Evolutionary conservation across 179 eudicot genomes (phyloP).

Genomic region (Silene vulgaris): DNA sequence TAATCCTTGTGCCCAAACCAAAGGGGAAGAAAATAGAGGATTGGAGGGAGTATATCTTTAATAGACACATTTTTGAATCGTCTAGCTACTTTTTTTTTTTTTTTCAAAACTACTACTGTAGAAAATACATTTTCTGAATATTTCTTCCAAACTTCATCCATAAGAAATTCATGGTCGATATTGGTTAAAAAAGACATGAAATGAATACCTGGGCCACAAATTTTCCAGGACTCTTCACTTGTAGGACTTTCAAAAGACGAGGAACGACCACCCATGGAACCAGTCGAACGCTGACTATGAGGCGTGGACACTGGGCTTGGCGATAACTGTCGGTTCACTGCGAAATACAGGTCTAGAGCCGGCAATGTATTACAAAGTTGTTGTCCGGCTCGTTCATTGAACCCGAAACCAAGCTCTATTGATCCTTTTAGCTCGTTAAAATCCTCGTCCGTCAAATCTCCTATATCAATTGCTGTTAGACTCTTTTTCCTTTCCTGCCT

Average conservation of each 20-base stretch:
- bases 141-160: too few relatives aligned
- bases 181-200: not conserved
- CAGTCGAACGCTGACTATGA: conserved; percentile 29
- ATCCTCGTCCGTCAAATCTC: conserved; percentile 64
- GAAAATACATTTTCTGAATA: too few relatives aligned
- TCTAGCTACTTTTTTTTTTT: too few relatives aligned
- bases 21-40: too few relatives aligned
- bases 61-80: too few relatives aligned
- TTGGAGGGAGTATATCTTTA: too few relatives aligned
- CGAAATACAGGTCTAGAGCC: conserved; percentile 75
- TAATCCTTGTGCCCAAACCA: too few relatives aligned
- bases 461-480: conserved; percentile 19
- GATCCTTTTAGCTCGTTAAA: conserved; percentile 63
- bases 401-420: conserved; percentile 83
- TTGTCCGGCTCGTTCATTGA: conserved; percentile 64
- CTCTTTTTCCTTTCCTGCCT: conserved; percentile 43
- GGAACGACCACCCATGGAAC: conserved; percentile 30
- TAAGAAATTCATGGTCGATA: too few relatives aligned
- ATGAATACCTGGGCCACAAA: conserved; percentile 58
- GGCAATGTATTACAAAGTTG: conserved; percentile 61
- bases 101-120: too few relatives aligned
- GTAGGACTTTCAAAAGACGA: conserved; percentile 45
- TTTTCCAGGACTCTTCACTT: conserved; percentile 71
- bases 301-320: conserved; percentile 56
- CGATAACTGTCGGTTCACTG: conserved; percentile 53